Conservation (phyloP, 1,284 basidiomycete genomes). For the Rhodotorula sp. region DNA sequence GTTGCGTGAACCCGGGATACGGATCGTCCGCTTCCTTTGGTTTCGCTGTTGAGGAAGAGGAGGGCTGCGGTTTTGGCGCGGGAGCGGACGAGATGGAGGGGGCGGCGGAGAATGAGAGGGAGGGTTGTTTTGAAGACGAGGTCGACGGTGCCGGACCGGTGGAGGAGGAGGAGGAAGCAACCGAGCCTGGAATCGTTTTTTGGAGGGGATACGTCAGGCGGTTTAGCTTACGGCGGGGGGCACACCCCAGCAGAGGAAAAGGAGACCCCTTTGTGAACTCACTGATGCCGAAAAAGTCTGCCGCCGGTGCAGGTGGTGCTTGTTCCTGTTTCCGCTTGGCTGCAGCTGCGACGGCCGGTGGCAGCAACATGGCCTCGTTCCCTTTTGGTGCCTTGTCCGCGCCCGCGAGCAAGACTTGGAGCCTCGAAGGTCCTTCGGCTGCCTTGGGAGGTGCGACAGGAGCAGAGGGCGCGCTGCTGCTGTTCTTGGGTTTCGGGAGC, state of each 20-base stretch:
- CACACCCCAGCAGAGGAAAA: too few relatives aligned
- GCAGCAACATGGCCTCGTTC: slow-evolving; percentile 21
- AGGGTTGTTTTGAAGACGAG: slow-evolving; percentile 12
- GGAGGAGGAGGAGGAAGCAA: slow-evolving; percentile 14
- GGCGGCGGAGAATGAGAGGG: neutral
- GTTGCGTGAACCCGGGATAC: slow-evolving; percentile 44
- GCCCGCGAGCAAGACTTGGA: slow-evolving; percentile 4
- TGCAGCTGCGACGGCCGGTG: slow-evolving; percentile 18
- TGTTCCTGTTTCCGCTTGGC: slow-evolving; percentile 29
- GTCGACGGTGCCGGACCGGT: neutral
- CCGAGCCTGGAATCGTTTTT: slow-evolving; percentile 15
- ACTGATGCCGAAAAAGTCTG: slow-evolving; percentile 41
- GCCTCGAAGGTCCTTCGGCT: slow-evolving; percentile 3
- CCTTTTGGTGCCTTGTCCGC: neutral
- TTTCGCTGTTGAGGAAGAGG: neutral
- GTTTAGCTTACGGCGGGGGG: too few relatives aligned
- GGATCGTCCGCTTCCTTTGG: slow-evolving; percentile 38
- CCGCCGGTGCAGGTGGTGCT: neutral
- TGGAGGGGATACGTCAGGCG: neutral
- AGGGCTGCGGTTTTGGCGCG: slow-evolving; percentile 11
- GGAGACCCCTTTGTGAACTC: neutral
- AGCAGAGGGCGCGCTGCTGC: neutral
- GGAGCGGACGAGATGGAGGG: slow-evolving; percentile 15
- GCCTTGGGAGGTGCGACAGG: neutral
- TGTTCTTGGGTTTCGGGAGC: slow-evolving; percentile 38